Evolutionary conservation across 371 early-diverging fungal genomes (phyloP).

Genomic region (Batkoa obscura): DNA sequence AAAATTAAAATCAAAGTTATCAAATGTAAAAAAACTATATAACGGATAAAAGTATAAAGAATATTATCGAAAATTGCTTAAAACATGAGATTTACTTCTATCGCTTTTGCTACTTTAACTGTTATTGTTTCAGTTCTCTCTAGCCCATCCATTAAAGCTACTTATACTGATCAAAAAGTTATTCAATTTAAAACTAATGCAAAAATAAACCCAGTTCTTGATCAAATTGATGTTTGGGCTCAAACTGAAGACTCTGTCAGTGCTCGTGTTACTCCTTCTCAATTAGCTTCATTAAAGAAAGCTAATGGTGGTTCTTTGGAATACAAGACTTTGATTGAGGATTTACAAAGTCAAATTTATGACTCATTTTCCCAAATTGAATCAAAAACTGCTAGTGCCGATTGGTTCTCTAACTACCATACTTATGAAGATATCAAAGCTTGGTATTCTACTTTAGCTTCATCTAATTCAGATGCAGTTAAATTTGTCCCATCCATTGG

Average conservation of each 20-base stretch:
- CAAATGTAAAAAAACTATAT: too few relatives aligned
- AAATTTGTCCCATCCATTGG: conserved; percentile 7
- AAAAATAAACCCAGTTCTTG: background rate
- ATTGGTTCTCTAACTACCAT: conserved; percentile 2
- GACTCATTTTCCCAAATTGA: background rate
- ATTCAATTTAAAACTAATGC: background rate
- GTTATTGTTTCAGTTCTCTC: too few relatives aligned
- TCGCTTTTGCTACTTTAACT: too few relatives aligned
- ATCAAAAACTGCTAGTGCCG: background rate
- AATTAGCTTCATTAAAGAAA: background rate
- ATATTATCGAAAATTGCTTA: too few relatives aligned
- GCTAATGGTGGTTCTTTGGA: background rate
- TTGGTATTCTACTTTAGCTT: background rate
- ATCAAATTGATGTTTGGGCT: conserved; percentile 3
- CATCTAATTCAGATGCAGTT: background rate
- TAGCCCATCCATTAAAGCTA: too few relatives aligned
- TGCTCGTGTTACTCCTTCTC: background rate
- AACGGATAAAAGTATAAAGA: too few relatives aligned
- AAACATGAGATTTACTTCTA: too few relatives aligned
- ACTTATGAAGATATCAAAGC: background rate
- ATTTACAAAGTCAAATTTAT: background rate
- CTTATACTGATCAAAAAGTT: background rate
- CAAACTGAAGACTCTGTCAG: background rate
- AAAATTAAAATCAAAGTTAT: too few relatives aligned
- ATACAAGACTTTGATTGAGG: background rate